A percentile compares a stretch with the other conserved stretches of the same genome.
Conservation (phyloP, 2,329 filamentous ascomycete species). For the Thermothelomyces thermophilus region DNA sequence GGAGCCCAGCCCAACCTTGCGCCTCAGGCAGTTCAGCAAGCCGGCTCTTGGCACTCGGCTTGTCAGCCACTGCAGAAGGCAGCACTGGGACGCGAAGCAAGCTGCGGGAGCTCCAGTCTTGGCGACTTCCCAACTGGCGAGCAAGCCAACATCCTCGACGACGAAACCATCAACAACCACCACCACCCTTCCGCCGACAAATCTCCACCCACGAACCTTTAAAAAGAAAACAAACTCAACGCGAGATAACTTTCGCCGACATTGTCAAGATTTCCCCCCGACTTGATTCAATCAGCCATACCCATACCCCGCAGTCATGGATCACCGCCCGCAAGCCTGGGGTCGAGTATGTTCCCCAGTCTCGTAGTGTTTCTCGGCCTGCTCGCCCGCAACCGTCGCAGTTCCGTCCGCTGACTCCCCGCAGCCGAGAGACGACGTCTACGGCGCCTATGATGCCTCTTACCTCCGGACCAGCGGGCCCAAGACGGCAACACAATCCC, state of each 20-base stretch:
- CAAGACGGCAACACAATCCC: constrained; percentile 81
- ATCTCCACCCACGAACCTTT: background rate
- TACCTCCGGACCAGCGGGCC: constrained; percentile 68
- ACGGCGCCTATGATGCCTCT: constrained; percentile 84
- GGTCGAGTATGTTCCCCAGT: constrained; percentile 52
- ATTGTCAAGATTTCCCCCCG: background rate
- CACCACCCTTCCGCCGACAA: background rate
- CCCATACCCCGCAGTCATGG: constrained; percentile 43
- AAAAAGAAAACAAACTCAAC: background rate
- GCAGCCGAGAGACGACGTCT: constrained; percentile 94
- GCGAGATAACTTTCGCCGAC: background rate
- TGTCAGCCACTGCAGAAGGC: constrained; percentile 22
- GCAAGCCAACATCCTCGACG: constrained; percentile 17
- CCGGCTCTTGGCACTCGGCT: constrained; percentile 6
- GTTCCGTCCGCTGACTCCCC: constrained; percentile 1
- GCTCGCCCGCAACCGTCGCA: background rate
- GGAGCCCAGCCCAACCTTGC: background rate
- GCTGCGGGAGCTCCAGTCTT: constrained; percentile 27
- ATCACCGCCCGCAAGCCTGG: constrained; percentile 68
- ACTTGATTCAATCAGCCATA: background rate
- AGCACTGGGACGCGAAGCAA: constrained; percentile 31
- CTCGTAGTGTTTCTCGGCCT: no score
- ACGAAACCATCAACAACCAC: constrained; percentile 2
- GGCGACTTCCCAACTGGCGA: constrained; percentile 15
- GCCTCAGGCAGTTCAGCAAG: constrained; percentile 20